Evolutionary conservation across 495 filamentous ascomycete species (phyloP).

Genomic region (Penicillium silybi): DNA sequence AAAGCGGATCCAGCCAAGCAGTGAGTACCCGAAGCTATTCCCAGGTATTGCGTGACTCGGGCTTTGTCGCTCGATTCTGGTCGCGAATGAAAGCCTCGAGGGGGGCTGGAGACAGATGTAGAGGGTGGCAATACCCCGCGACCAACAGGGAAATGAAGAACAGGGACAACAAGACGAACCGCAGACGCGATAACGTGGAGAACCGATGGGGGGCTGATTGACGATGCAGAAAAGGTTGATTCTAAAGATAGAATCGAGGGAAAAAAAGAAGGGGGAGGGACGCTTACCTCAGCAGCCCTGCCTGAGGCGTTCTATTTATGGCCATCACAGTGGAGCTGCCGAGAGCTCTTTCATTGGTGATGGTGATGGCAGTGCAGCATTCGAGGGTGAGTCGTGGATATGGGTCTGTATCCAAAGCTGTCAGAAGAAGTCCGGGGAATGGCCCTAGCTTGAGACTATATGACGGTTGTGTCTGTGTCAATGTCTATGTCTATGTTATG

Average conservation of each 20-base stretch:
- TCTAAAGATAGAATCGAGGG: slow-evolving; percentile 31
- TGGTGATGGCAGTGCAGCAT: background rate
- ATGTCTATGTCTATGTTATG: too few species aligned
- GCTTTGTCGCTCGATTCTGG: background rate
- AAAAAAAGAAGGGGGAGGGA: slow-evolving; percentile 7
- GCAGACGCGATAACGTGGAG: slow-evolving; percentile 13
- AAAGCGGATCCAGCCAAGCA: background rate
- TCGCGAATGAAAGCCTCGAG: background rate
- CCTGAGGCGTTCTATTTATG: slow-evolving; percentile 13
- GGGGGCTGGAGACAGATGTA: too few species aligned
- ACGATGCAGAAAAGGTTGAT: slow-evolving; percentile 33
- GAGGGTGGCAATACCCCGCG: background rate
- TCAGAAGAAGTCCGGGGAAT: background rate
- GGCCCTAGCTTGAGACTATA: background rate
- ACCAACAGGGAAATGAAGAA: background rate
- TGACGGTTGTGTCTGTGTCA: too few species aligned
- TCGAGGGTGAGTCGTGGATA: background rate
- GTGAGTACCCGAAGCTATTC: background rate
- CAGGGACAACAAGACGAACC: background rate
- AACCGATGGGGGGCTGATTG: slow-evolving; percentile 20
- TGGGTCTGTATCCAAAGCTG: too few species aligned
- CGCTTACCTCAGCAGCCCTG: slow-evolving; percentile 4
- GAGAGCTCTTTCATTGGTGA: background rate
- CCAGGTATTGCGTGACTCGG: background rate
- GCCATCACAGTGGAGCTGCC: background rate